Base-by-base conservation (phyloP, 2,329 filamentous ascomycete species). In the Leptographium procerum region DNA sequence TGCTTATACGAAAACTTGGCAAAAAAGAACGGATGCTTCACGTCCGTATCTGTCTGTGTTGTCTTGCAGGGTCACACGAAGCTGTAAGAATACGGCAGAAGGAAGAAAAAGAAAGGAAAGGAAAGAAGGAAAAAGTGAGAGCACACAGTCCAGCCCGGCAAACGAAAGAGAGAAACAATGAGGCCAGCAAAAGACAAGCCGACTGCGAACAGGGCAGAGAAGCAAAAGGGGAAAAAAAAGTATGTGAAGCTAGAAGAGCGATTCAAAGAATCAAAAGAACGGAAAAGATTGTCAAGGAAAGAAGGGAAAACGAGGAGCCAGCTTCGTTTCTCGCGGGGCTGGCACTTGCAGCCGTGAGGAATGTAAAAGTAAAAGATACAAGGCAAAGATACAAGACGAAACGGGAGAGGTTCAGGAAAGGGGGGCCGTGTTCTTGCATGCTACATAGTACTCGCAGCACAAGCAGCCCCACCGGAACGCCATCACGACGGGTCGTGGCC, bases 91-190 rank as follows among this genome's bases (percentile, higher is more conserved):
- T 43, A 8, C 19, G 24, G 9, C 29, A 19, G 8, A 26, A 29
- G 47, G 47, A 50, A 60, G 45, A 59, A 52, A 52, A 52, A 57
- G 33, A 55, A 61, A 57, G 60, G 60, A 55, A 58, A 56, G 22
- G 51, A 47, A 55, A 60, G 55, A 57, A 47, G 61, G 6, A 28
- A 57, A 45, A 57, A 48, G 36, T 16, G 36, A 43, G 40, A 43
- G 16, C 40, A 19, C 31, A 52, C 50, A 52, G 50, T 50, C 47
- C 47, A 50, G 26, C 47, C 47, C n/a, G 47, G 47, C 47, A 31
- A n/a, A 50, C 26, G 13, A 50, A n/a, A 29, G 11, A 28, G 4
- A 48, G 24, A 26, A 47, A 48, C n/a, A 26, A 24, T 22, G 8
- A 26, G 22, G 22, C 10, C 36, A 33, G n/a, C 3, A 3, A 24